Evolutionary conservation across 2,329 filamentous ascomycete genomes (phyloP), one percentile per base, ranked within the genome.

Genomic region (Rhinocladiella mackenziei): DNA sequence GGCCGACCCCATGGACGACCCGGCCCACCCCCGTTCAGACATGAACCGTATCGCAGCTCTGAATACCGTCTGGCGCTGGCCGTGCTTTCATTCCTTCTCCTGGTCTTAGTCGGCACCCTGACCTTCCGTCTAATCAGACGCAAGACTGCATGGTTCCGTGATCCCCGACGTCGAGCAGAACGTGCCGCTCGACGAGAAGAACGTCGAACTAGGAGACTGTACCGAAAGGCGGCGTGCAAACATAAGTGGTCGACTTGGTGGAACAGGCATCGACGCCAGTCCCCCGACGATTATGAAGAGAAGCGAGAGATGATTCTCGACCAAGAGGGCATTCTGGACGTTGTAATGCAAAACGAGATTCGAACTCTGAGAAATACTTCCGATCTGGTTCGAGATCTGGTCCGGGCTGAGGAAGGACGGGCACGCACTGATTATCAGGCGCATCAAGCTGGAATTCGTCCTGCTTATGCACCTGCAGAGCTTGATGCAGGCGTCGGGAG

Each of bases 161-260:
- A 71, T 39, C 65, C 69, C 17, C 70, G 74, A 22, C 69, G 66
- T 20, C 69, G 71, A 45, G 72, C 70, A 9, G 76, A 79, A 45
- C 67, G 74, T 18, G 68, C 73, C 6, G 74, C 76, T 11, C 65
- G 70, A 31, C 68, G 68, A 10, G 76, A 80, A 62, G 75, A 80
- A 59, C 68, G 75, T 38, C 64, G 68, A 20, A 73, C 70, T 19
- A 72, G 65, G 8, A 66, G 70, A 9, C 67, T 72, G 5, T 80
- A 80, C 54, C 70, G 69, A 31, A 66, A 70, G 22, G 75, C 76
- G 20, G 76, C 76, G 14, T 68, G 73, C 15, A 63, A 70, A 20
- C 72, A 75, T 34, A 65, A 69, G 29, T 71, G 73, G 65, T 64
- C 67, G 23, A 67, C 70, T 39, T 76, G 72, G 65, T 77, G 74